Evolutionary conservation across 768 basidiomycete genomes (phyloP).

Genomic region (Chalciporus sphaerocephalus): DNA sequence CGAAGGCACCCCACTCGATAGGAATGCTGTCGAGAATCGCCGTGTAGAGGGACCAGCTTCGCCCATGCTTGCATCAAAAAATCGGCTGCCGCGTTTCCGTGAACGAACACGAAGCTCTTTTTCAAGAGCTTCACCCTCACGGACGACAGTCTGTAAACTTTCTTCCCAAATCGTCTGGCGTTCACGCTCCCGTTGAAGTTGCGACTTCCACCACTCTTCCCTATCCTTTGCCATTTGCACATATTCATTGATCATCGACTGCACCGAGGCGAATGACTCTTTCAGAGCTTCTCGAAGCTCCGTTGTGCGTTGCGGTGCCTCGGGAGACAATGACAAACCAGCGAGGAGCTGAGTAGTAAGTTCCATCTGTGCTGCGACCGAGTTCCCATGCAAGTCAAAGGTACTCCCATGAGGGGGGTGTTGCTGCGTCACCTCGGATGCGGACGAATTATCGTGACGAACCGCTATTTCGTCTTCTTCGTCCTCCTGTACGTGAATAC

Average conservation of each 20-base stretch:
- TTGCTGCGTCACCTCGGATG: conserved; percentile 37
- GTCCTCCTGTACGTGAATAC: conserved; percentile 25
- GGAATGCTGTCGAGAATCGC: conserved; percentile 16
- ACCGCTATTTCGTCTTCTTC: conserved; percentile 30
- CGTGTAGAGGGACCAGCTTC: conserved; percentile 17
- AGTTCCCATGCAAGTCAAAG: conserved; percentile 68
- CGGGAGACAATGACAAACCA: conserved; percentile 36
- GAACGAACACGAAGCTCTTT: conserved; percentile 63
- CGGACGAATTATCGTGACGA: conserved; percentile 44
- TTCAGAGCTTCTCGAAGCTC: conserved; percentile 50
- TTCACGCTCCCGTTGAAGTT: conserved; percentile 59
- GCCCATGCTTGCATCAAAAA: conserved; percentile 39
- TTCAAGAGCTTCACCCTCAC: conserved; percentile 82
- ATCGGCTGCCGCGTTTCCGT: conserved; percentile 54
- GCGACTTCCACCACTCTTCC: conserved; percentile 74
- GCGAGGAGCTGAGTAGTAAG: conserved; percentile 62
- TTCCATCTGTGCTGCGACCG: conserved; percentile 72
- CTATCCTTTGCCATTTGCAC: conserved; percentile 65
- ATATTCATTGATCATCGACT: conserved; percentile 62
- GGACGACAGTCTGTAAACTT: conserved; percentile 79
- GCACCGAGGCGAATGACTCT: conserved; percentile 54
- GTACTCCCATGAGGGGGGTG: conserved; percentile 53
- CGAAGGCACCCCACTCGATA: conserved; percentile 13
- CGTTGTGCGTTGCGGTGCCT: conserved; percentile 24
- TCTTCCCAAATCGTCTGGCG: conserved; percentile 82